phyloP scores from a whole-genome alignment of 257 asterid genomes.

The Haberlea rhodopensis region DNA sequence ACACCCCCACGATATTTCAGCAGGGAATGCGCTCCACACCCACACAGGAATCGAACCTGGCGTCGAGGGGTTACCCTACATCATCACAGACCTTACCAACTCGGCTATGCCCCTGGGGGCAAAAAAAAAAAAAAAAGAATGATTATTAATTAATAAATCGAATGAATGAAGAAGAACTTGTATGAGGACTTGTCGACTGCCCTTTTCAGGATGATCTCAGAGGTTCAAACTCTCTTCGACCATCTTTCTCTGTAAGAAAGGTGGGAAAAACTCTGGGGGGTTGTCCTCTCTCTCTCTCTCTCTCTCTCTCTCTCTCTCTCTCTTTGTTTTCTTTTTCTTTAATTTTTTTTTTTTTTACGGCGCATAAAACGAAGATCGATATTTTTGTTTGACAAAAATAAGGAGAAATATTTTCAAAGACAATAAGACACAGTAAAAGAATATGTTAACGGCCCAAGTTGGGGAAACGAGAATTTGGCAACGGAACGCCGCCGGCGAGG shows the following conservation, averaged over 20 bases:
- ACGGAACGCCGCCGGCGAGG: slow-evolving; percentile 34
- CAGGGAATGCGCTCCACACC: too few relatives aligned
- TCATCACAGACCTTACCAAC: too few relatives aligned
- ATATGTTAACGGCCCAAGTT: neutral
- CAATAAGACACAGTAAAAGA: too few relatives aligned
- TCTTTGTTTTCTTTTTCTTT: slow-evolving; percentile 28
- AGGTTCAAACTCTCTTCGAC: slow-evolving; percentile 73
- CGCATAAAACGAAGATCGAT: neutral
- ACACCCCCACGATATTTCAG: too few relatives aligned
- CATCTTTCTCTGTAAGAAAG: slow-evolving; percentile 66
- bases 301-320: slow-evolving; percentile 42
- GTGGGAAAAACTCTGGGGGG: slow-evolving; percentile 24
- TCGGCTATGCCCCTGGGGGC: too few relatives aligned
- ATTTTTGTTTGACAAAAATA: neutral
- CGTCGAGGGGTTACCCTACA: too few relatives aligned
- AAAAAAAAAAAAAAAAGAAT: too few relatives aligned
- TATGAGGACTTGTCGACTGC: slow-evolving; percentile 46
- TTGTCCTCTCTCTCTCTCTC: too few relatives aligned
- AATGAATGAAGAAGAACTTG: slow-evolving; percentile 21
- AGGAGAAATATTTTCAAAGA: neutral
- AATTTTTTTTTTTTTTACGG: too few relatives aligned
- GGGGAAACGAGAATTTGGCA: neutral
- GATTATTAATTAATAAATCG: neutral
- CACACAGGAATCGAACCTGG: too few relatives aligned
- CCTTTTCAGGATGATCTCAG: slow-evolving; percentile 88